Evolutionary conservation across 1,284 basidiomycete species (phyloP).

Genomic region (Megacollybia platyphylla): DNA sequence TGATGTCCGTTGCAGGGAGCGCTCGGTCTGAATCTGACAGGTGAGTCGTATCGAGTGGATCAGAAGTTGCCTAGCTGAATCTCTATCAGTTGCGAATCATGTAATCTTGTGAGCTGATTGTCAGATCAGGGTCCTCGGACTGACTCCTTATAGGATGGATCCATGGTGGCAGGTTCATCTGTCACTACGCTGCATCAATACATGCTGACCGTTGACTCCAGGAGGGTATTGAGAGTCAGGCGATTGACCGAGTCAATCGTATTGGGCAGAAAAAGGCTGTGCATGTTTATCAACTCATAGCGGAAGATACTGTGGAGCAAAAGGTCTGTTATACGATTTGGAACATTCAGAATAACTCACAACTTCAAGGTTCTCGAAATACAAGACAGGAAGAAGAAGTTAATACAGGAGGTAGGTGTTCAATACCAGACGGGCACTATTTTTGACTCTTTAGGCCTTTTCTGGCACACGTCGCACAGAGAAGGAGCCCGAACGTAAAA

Average conservation of each 20-base stretch:
- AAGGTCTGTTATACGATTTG: conserved; percentile 30
- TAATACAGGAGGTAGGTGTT: conserved; percentile 50
- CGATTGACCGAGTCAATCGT: conserved; percentile 63
- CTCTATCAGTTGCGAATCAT: conserved; percentile 61
- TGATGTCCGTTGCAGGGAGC: conserved; percentile 36
- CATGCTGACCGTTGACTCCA: conserved; percentile 14
- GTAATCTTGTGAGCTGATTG: conserved; percentile 61
- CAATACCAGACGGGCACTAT: background rate
- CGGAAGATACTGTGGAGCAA: conserved; percentile 78
- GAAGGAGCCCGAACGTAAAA: conserved; percentile 56
- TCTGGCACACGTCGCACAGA: conserved; percentile 64
- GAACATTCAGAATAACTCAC: background rate
- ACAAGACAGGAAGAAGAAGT: conserved; percentile 65
- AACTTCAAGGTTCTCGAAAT: conserved; percentile 58
- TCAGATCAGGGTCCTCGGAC: too few relatives aligned
- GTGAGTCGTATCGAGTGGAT: conserved; percentile 10
- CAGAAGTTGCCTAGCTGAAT: background rate
- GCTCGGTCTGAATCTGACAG: conserved; percentile 76
- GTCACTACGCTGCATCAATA: conserved; percentile 1
- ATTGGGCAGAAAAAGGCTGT: conserved; percentile 77
- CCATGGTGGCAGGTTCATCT: background rate
- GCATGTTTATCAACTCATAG: conserved; percentile 80
- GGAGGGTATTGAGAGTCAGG: conserved; percentile 83
- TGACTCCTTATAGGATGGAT: background rate
- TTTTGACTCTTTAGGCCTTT: conserved; percentile 43